phyloP scores from a whole-genome alignment of 805 yeast species.

The Teunomyces aglyptinius region DNA sequence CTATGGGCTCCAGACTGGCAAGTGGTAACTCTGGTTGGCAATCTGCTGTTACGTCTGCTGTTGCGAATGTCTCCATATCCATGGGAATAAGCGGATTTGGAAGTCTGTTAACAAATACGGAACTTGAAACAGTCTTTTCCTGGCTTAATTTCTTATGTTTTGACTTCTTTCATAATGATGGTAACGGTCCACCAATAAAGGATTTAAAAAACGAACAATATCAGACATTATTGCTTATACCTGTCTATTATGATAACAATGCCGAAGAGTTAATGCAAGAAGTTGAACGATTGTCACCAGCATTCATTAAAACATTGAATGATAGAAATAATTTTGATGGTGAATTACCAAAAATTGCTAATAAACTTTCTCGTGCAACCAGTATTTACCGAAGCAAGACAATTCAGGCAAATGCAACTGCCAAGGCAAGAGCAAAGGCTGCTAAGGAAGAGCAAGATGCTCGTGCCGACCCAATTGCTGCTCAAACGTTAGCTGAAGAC shows the following conservation, averaged over 20 bases:
- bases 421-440: conserved; percentile 46
- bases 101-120: conserved; percentile 53
- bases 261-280: conserved; percentile 50
- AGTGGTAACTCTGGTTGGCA: conserved; percentile 33
- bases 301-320: conserved; percentile 48
- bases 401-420: conserved; percentile 69
- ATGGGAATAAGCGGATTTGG: conserved; percentile 49
- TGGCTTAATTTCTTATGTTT: conserved; percentile 68
- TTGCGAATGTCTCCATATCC: conserved; percentile 48
- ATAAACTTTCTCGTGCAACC: conserved; percentile 30
- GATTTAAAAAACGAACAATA: conserved; percentile 61
- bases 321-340: conserved; percentile 46
- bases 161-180: conserved; percentile 77
- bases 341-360: conserved; percentile 8
- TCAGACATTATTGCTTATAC: conserved; percentile 61
- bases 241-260: conserved; percentile 60
- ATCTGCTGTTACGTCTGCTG: conserved; percentile 45
- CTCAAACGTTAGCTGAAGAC: conserved; percentile 54
- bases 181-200: conserved; percentile 74
- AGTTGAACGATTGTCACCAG: conserved; percentile 57
- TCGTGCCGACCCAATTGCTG: conserved; percentile 40
- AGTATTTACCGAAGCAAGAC: conserved; percentile 64
- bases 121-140: conserved; percentile 63
- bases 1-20: conserved; percentile 18
- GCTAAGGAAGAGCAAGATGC: conserved; percentile 18